phyloP scores from a whole-genome alignment of 768 basidiomycete genomes.

The Roridomyces roridus region DNA sequence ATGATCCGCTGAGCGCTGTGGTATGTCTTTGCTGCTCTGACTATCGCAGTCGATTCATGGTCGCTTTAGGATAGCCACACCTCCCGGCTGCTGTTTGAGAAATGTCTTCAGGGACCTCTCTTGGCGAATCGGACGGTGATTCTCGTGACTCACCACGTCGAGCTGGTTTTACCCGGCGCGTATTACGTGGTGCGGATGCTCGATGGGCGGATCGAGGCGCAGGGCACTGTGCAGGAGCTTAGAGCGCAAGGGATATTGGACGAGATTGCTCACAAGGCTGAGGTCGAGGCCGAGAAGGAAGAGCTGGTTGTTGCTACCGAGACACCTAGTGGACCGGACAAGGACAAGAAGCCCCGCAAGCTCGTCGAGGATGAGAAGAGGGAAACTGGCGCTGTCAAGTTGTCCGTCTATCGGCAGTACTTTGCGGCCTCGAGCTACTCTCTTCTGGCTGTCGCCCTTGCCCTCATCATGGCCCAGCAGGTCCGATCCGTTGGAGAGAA shows the following conservation, averaged over 20 bases:
- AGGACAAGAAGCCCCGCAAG: slow-evolving; percentile 69
- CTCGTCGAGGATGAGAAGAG: slow-evolving; percentile 80
- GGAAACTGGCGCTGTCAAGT: slow-evolving; percentile 83
- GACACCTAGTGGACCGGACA: neutral
- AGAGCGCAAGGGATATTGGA: slow-evolving; percentile 66
- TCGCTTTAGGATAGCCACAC: slow-evolving; percentile 69
- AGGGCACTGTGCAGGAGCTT: slow-evolving; percentile 73
- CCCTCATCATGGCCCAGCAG: slow-evolving; percentile 52
- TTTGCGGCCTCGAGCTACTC: slow-evolving; percentile 77
- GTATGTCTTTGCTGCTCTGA: slow-evolving; percentile 41
- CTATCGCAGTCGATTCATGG: too few relatives aligned
- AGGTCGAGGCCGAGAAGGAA: slow-evolving; percentile 55
- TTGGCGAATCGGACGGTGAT: slow-evolving; percentile 72
- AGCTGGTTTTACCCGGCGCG: slow-evolving; percentile 80
- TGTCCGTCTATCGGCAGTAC: slow-evolving; percentile 72
- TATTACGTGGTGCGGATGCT: slow-evolving; percentile 79
- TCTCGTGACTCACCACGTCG: slow-evolving; percentile 84
- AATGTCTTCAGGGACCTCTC: slow-evolving; percentile 70
- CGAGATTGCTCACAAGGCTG: slow-evolving; percentile 57
- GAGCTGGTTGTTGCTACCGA: slow-evolving; percentile 40
- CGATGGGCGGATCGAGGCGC: slow-evolving; percentile 80
- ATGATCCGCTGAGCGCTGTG: slow-evolving; percentile 68
- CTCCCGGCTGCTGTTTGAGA: slow-evolving; percentile 64
- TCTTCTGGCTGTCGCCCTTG: slow-evolving; percentile 62
- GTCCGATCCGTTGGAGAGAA: slow-evolving; percentile 63